phyloP scores from a whole-genome alignment of 371 early-diverging fungal genomes.

The Smittium mucronatum region DNA sequence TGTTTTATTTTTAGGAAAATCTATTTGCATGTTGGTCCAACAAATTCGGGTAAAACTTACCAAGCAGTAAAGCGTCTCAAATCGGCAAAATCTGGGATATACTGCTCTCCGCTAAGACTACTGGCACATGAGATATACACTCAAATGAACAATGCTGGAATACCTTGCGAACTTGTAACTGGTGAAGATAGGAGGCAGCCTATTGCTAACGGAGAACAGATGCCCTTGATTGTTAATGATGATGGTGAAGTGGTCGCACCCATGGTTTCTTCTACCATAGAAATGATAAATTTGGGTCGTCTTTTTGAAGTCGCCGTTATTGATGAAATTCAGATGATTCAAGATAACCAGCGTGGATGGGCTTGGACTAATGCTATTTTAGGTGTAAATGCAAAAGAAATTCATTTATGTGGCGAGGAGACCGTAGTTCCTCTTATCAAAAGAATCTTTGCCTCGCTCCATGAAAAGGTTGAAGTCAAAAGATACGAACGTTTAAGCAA shows the following conservation, averaged over 20 bases:
- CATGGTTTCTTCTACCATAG: conserved; percentile 67
- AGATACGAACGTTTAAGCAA: conserved; percentile 67
- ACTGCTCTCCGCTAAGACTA: conserved; percentile 85
- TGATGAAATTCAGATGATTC: conserved; percentile 94
- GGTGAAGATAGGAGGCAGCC: conserved; percentile 67
- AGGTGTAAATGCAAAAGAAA: conserved; percentile 64
- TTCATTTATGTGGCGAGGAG: conserved; percentile 90
- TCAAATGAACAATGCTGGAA: conserved; percentile 56
- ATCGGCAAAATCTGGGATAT: conserved; percentile 52
- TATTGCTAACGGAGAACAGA: conserved; percentile 24
- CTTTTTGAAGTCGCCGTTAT: conserved; percentile 77
- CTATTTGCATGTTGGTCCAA: conserved; percentile 89
- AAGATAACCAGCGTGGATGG: conserved; percentile 79
- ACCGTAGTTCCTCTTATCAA: conserved; percentile 72
- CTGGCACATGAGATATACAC: conserved; percentile 89
- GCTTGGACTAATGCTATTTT: conserved; percentile 89
- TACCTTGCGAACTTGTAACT: conserved; percentile 72
- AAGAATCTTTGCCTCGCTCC: conserved; percentile 48
- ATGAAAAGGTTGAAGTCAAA: conserved; percentile 67
- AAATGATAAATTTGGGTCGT: conserved; percentile 56
- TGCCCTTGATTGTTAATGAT: conserved; percentile 20
- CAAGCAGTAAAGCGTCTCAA: conserved; percentile 60
- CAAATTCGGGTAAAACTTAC: conserved; percentile 95
- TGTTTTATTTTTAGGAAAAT: conserved; percentile 42
- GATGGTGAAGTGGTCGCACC: conserved; percentile 26